Evolutionary conservation across 1,284 basidiomycete species (phyloP).

Genomic region (Leccinum colubrinum): DNA sequence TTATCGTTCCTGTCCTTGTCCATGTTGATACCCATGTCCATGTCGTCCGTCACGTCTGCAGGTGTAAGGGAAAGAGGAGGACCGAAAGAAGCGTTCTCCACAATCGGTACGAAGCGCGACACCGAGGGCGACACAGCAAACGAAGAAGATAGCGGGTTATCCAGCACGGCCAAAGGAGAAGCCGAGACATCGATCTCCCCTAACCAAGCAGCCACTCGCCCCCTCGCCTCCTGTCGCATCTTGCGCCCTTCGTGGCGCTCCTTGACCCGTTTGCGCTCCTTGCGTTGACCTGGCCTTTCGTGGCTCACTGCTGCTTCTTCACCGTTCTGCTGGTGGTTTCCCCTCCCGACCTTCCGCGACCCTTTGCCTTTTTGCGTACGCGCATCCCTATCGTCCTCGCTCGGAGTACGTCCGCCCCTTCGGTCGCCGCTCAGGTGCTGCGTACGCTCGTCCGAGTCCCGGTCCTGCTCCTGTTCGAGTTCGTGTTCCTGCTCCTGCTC

Average conservation of each 20-base stretch:
- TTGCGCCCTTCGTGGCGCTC: slow-evolving; percentile 34
- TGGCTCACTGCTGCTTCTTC: slow-evolving; percentile 11
- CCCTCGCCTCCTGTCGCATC: slow-evolving; percentile 54
- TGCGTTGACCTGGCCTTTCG: slow-evolving; percentile 29
- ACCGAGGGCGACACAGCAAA: slow-evolving; percentile 19
- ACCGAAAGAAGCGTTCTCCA: slow-evolving; percentile 23
- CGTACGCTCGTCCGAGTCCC: slow-evolving; percentile 49
- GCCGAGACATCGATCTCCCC: slow-evolving; percentile 59
- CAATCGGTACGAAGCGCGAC: slow-evolving; percentile 25
- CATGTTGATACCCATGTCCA: not conserved
- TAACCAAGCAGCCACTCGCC: slow-evolving; percentile 75
- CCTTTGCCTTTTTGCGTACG: slow-evolving; percentile 31
- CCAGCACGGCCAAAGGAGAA: slow-evolving; percentile 17
- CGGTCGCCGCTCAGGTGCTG: slow-evolving; percentile 41
- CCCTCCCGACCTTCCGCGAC: slow-evolving; percentile 25
- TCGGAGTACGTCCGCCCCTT: slow-evolving; percentile 32
- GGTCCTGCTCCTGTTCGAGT: slow-evolving; percentile 35
- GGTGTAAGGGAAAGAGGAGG: slow-evolving; percentile 4
- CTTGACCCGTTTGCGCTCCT: slow-evolving; percentile 28
- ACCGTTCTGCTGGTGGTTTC: slow-evolving; percentile 31
- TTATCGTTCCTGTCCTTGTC: not conserved
- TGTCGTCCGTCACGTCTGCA: slow-evolving; percentile 12
- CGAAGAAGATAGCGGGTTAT: slow-evolving; percentile 17
- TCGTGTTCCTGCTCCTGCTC: not conserved
- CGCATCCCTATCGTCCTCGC: slow-evolving; percentile 31